Conservation (phyloP, 139 green algal genomes). For the Trebouxia sp. region DNA sequence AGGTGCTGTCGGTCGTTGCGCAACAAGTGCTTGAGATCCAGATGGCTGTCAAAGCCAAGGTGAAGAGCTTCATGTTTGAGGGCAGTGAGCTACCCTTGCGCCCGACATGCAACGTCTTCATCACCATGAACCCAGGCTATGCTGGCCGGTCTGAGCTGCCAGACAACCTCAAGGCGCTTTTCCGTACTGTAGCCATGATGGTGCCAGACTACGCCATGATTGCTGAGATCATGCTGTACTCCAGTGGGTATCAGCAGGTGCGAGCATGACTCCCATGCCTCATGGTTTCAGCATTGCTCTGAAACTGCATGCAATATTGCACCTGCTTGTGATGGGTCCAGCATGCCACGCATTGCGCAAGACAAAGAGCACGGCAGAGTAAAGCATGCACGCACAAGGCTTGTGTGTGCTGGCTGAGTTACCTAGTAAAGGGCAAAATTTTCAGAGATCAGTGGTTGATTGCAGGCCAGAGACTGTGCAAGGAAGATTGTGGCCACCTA, state of each 20-base stretch:
- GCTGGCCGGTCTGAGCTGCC: slow-evolving; percentile 75
- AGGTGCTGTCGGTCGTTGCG: slow-evolving; percentile 71
- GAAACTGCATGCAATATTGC: no score
- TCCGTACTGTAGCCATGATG: slow-evolving; percentile 80
- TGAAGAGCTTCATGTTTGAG: slow-evolving; percentile 79
- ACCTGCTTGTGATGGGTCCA: no score
- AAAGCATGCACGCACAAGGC: no score
- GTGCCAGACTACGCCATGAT: slow-evolving; percentile 81
- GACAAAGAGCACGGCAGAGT: no score
- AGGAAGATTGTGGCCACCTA: slow-evolving; percentile 86
- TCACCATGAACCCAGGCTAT: slow-evolving; percentile 89
- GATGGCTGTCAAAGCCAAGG: slow-evolving; percentile 68
- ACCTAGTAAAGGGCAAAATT: no score
- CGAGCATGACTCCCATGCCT: no score
- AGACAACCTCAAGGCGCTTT: slow-evolving; percentile 78
- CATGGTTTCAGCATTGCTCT: no score
- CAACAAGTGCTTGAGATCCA: slow-evolving; percentile 81
- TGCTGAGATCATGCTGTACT: slow-evolving; percentile 79
- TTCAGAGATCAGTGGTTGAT: no score
- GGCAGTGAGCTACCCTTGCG: slow-evolving; percentile 71
- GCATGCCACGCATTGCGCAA: no score
- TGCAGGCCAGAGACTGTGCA: slow-evolving; percentile 64
- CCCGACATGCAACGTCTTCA: slow-evolving; percentile 80
- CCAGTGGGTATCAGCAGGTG: slow-evolving; percentile 64
- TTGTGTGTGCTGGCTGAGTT: no score